A percentile compares a stretch with the other conserved stretches of the same genome.
Evolutionary conservation across 495 filamentous ascomycete genomes (phyloP).

Genomic region (Arthonia radiata): DNA sequence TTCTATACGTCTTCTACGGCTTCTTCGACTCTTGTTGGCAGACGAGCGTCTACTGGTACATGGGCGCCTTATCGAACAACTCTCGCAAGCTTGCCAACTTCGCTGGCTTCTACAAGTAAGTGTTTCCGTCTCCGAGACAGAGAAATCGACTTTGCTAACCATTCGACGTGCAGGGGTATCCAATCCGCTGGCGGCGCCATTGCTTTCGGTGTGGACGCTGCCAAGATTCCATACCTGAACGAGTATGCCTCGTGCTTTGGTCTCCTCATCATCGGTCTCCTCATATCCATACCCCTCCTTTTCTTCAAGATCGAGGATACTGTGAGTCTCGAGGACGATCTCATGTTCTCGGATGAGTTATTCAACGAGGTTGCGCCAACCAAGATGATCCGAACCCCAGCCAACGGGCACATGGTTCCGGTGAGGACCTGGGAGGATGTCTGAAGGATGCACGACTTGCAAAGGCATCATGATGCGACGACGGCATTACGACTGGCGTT

Average conservation of each 20-base stretch:
- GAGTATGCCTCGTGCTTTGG: constrained; percentile 36
- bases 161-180: too few species aligned
- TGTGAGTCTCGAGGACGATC: constrained; percentile 45
- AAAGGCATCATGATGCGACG: too few species aligned
- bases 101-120: constrained; percentile 91
- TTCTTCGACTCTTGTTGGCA: constrained; percentile 77
- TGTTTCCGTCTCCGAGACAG: too few species aligned
- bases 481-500: too few species aligned
- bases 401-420: too few species aligned
- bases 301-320: constrained; percentile 54
- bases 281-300: constrained; percentile 59
- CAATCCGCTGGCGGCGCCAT: constrained; percentile 84
- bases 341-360: constrained; percentile 66
- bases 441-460: too few species aligned
- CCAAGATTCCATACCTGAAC: constrained; percentile 33
- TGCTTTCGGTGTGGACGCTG: constrained; percentile 48
- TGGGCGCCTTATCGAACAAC: constrained; percentile 82
- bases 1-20: constrained; percentile 76
- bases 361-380: constrained; percentile 28
- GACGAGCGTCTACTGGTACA: constrained; percentile 73
- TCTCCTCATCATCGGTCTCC: constrained; percentile 40
- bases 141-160: too few species aligned
- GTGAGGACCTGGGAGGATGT: too few species aligned
- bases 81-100: constrained; percentile 79
- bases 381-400: too few species aligned